Evolutionary conservation across 768 basidiomycete species (phyloP).

Genomic region (Clavulina sp.): DNA sequence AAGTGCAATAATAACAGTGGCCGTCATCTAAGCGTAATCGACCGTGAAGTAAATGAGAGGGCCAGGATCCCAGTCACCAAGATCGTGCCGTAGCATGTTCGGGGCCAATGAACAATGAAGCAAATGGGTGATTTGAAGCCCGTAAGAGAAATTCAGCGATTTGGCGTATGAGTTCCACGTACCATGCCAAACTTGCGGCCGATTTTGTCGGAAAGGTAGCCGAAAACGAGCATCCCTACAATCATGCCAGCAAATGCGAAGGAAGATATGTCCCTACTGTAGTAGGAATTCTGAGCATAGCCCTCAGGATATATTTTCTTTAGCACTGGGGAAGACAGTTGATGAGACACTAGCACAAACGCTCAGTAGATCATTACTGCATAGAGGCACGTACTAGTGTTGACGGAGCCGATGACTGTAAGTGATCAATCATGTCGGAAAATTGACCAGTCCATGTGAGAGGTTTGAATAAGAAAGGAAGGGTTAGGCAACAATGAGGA

Average conservation of each 20-base stretch:
- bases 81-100: no score
- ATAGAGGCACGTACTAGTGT: constrained; percentile 21
- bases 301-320: constrained; percentile 43
- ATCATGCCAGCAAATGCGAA: constrained; percentile 72
- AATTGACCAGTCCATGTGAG: no score
- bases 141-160: no score
- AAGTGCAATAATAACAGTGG: constrained; percentile 65
- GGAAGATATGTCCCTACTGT: constrained; percentile 45
- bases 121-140: no score
- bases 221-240: constrained; percentile 53
- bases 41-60: not conserved
- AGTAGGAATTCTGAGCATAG: constrained; percentile 32
- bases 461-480: no score
- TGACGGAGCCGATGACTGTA: constrained; percentile 37
- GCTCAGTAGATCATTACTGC: not conserved
- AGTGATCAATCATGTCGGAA: no score
- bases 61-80: not conserved
- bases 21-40: constrained; percentile 41
- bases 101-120: no score
- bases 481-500: no score
- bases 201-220: constrained; percentile 70
- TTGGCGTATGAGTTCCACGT: constrained; percentile 14
- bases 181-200: constrained; percentile 83
- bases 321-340: constrained; percentile 24
- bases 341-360: not conserved